Conservation (phyloP, 352 stramenopile genomes). For the Globisporangium emineosum region DNA sequence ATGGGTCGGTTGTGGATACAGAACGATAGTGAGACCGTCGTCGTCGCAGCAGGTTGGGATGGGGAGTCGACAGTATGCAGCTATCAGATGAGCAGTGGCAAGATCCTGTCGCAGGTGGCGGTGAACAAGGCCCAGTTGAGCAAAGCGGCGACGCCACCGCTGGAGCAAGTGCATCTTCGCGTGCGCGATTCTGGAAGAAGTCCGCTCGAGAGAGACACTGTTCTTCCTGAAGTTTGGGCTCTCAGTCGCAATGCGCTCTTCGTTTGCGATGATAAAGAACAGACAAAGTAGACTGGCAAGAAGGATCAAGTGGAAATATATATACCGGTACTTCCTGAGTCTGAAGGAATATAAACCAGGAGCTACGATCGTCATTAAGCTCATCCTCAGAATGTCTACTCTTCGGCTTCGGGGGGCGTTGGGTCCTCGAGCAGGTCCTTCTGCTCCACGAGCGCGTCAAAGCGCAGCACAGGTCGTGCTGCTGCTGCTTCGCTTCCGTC, state of each 20-base stretch:
- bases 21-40: conserved; percentile 26
- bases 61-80: conserved; percentile 23
- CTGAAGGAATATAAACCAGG: not conserved
- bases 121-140: conserved; percentile 14
- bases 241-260: conserved; percentile 38
- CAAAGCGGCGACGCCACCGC: conserved; percentile 3
- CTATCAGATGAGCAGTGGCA: conserved; percentile 29
- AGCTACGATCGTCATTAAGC: not conserved
- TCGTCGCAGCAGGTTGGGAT: conserved; percentile 27
- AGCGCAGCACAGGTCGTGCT: conserved; percentile 31
- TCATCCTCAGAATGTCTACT: conserved; percentile 10
- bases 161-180: conserved; percentile 42
- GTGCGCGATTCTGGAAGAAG: conserved; percentile 5
- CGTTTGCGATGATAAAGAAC: conserved; percentile 2
- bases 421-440: conserved; percentile 77
- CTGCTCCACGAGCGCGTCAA: conserved; percentile 62
- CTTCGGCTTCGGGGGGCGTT: conserved; percentile 58
- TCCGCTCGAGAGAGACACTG: conserved; percentile 8
- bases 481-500: conserved; percentile 25
- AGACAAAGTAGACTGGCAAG: not conserved
- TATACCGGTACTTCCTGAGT: not conserved
- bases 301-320: not conserved
- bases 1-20: conserved; percentile 11
- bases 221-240: conserved; percentile 37
- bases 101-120: conserved; percentile 14